Evolutionary conservation across 176 grass and related monocot species (phyloP), one percentile per base, ranked within the genome.

Genomic region (Thalia dealbata): DNA sequence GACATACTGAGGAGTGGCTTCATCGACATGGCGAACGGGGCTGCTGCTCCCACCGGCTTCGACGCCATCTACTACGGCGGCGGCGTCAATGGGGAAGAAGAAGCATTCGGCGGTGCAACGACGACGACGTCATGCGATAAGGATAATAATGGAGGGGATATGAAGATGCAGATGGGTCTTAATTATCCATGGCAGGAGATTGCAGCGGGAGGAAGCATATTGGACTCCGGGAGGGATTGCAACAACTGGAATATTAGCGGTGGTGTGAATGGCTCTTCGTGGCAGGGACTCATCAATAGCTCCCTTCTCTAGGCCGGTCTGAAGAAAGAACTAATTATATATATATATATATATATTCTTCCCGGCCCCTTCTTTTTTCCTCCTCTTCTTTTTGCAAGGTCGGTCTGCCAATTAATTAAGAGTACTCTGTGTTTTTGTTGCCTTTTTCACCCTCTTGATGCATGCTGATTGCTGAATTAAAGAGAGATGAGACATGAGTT

Each of bases 241-340:
- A 38, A 38, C 67, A 58, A 25, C 67, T 78, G 76, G 76, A 42
- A 44, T 23, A 45, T 24, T 11, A 28, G 19, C 43, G 51, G 41
- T 27, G 42, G 25, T 76, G 42, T 38, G 1, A 14, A 8, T 63
- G n/a, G 73, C 28, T 27, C 62, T 55, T 78, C 64, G 2, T 78
- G 66, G 76, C 76, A 70, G 15, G 76, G 50, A 21, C 51, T 78
- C 7, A 71, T 71, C 52, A 78, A 78, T 52, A 71, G 76, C 67
- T 70, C 76, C 46, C 41, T 78, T 51, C 69, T 78, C 23, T 78
- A 38, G 27, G 43, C 10, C 22, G 52, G n/a, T n/a, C n/a, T n/a
- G n/a, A n/a, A n/a, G n/a, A n/a, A n/a, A n/a, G n/a, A 61, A 27
- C 7, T 27, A 13, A 63, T 29, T 70, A 46, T 12, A 27, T 48